A percentile compares a stretch with the other conserved stretches of the same genome.
Conservation (phyloP, 2,329 filamentous ascomycete species). For the Pestalotiopsis sp. region DNA sequence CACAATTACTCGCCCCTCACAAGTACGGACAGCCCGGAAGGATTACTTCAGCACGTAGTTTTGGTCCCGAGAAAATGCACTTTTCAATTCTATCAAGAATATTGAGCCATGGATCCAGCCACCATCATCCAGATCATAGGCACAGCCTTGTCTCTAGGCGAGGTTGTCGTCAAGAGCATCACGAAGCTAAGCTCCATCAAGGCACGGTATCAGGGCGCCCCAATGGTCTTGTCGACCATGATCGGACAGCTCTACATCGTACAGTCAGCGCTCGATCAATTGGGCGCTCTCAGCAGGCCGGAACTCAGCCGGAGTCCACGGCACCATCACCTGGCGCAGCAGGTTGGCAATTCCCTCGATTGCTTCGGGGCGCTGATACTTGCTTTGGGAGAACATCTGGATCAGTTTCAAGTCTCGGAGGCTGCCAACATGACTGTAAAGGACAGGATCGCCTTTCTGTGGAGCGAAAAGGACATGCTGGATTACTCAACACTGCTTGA, state of each 20-base stretch:
- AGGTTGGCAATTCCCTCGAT: slow-evolving; percentile 18
- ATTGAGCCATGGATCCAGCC: slow-evolving; percentile 18
- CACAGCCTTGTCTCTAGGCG: slow-evolving; percentile 19
- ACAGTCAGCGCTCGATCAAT: slow-evolving; percentile 17
- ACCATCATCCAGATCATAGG: slow-evolving; percentile 21
- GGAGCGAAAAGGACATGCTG: slow-evolving; percentile 17
- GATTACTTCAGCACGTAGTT: neutral
- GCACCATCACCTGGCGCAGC: slow-evolving; percentile 18
- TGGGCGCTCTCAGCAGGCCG: slow-evolving; percentile 14
- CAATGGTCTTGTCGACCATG: slow-evolving; percentile 20
- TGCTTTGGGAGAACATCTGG: neutral
- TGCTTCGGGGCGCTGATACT: neutral
- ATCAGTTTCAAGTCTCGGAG: neutral
- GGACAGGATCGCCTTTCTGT: slow-evolving; percentile 16
- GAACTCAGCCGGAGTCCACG: slow-evolving; percentile 13
- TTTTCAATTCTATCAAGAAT: neutral
- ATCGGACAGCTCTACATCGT: slow-evolving; percentile 23
- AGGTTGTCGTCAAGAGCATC: slow-evolving; percentile 21
- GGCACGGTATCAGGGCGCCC: slow-evolving; percentile 19
- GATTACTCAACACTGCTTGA: slow-evolving; percentile 18
- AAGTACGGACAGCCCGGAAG: neutral
- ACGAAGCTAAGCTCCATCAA: slow-evolving; percentile 18
- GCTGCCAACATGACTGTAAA: neutral
- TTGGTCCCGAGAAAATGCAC: neutral
- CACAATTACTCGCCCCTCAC: too few species aligned